Evolutionary conservation across 2,329 filamentous ascomycete species (phyloP), one percentile per base, ranked within the genome.

Genomic region (Tolypocladium amazonense): DNA sequence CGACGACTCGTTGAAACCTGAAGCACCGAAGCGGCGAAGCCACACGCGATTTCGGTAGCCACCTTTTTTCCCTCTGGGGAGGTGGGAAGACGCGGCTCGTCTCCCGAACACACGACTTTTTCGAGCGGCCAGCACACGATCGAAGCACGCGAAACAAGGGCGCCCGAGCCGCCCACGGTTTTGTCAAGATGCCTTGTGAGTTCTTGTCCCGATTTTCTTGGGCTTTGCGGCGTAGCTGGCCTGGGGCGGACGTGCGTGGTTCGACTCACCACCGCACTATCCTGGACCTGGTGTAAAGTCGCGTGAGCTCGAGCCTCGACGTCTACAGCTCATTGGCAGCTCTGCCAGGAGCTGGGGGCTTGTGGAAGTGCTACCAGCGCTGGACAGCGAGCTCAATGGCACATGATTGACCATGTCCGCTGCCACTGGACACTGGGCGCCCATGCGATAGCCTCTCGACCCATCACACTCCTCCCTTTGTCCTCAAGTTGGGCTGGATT

Each of bases 101-200:
- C 56, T 54, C 59, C 59, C 55, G 55, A 59, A 60, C 58, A 61
- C 55, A 30, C 59, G 61, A 41, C 55, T 18, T 35, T n/a, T 27
- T n/a, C 53, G 35, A 30, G 35, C 52, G 37, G 54, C 54, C 47
- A 60, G 56, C 62, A 60, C 64, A 58, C 64, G 58, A 61, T 57
- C 62, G 62, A 60, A 58, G 64, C 3, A 59, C 60, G 57, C 62
- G 58, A 43, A 59, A 59, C 57, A 62, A 63, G 57, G 68, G 65
- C 63, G 64, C 63, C 59, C 59, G 59, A 61, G 62, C 64, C 65
- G 66, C 64, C 64, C 61, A 60, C 62, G 66, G 62, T 61, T 57
- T 67, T 63, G 65, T 66, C 71, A 67, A 72, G 67, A 74, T 74
- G 72, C 72, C 72, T 63, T 73, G 72, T 74, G 67, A 74, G 72